Conservation (phyloP, 192 early-diverging fungal genomes). For the Phycomyces nitens region DNA sequence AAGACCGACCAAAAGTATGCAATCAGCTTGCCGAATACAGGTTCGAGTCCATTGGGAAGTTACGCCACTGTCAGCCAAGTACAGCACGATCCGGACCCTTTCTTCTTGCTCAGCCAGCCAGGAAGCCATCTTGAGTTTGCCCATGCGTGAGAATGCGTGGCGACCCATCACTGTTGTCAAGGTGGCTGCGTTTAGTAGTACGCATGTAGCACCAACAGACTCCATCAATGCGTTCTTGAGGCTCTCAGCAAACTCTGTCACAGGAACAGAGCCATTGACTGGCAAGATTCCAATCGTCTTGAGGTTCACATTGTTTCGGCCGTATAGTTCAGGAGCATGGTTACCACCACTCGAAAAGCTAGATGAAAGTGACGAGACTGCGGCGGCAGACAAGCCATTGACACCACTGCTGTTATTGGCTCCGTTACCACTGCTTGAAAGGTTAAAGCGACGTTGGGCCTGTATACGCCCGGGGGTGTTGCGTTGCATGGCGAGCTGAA, state of each 20-base stretch:
- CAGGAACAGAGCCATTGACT: conserved; percentile 73
- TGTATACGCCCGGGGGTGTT: conserved; percentile 8
- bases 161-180: conserved; percentile 81
- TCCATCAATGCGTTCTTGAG: conserved; percentile 68
- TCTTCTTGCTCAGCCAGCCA: conserved; percentile 97
- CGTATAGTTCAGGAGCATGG: conserved; percentile 34
- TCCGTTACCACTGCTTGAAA: conserved; percentile 7
- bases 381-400: background rate
- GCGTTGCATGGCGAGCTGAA: conserved; percentile 40
- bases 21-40: conserved; percentile 95
- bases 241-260: conserved; percentile 83
- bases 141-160: conserved; percentile 88
- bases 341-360: background rate
- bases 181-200: conserved; percentile 75
- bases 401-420: no score
- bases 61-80: conserved; percentile 91
- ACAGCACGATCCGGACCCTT: conserved; percentile 79
- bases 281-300: conserved; percentile 94
- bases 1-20: conserved; percentile 89
- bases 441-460: conserved; percentile 30
- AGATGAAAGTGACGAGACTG: conserved; percentile 18
- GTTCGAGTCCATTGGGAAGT: conserved; percentile 91
- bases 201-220: conserved; percentile 64
- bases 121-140: conserved; percentile 84
- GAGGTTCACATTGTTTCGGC: conserved; percentile 88